Evolutionary conservation across 257 asterid genomes (phyloP).

Genomic region (Solanum sejunctum): DNA sequence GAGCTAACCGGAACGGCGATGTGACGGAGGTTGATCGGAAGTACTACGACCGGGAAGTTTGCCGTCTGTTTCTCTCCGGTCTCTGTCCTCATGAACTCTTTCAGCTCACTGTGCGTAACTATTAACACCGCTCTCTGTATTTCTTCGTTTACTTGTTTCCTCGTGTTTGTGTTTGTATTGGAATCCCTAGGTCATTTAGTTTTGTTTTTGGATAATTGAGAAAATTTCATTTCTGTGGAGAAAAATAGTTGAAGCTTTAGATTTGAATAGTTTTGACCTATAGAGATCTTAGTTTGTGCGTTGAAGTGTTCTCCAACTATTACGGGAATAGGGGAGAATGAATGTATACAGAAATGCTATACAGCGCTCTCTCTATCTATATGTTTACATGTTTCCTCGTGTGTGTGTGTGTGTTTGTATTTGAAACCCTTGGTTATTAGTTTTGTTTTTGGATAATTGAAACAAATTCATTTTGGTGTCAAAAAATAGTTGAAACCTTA

Average conservation of each 20-base stretch:
- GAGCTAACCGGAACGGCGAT: slow-evolving; percentile 89
- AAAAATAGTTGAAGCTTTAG: not conserved
- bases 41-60: slow-evolving; percentile 86
- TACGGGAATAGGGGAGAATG: not conserved
- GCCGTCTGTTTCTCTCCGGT: slow-evolving; percentile 88
- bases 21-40: slow-evolving; percentile 69
- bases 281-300: not conserved
- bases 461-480: not conserved
- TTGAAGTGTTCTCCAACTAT: not conserved
- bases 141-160: not conserved
- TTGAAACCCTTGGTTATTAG: not conserved
- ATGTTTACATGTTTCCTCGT: not conserved
- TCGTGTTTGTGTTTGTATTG: not conserved
- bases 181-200: not conserved
- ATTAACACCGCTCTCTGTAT: not conserved
- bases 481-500: not conserved
- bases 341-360: not conserved
- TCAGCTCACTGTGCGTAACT: slow-evolving; percentile 61
- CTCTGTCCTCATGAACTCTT: slow-evolving; percentile 92
- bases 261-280: not conserved
- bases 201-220: not conserved
- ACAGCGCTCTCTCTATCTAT: not conserved
- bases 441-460: not conserved
- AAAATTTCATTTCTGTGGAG: not conserved
- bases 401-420: not conserved